Conservation (phyloP, 306 rosid species). For the Medicago arabica region DNA sequence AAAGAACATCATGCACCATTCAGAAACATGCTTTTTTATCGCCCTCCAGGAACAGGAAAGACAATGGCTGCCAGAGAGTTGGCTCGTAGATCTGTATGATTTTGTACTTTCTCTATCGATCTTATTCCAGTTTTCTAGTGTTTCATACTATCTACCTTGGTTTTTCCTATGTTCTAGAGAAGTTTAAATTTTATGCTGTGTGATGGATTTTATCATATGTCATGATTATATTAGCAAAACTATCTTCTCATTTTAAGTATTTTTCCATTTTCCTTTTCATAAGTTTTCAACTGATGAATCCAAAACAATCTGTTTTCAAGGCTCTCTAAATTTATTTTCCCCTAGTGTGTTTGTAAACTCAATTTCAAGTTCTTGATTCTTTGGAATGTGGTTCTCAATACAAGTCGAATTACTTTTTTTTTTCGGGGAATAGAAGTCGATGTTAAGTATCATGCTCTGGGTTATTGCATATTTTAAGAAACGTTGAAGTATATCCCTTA, state of each 20-base stretch:
- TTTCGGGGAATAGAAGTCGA: background rate
- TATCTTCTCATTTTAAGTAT: background rate
- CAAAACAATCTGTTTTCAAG: background rate
- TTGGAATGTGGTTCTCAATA: background rate
- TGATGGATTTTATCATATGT: background rate
- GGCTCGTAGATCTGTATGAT: slow-evolving; percentile 90
- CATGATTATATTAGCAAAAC: slow-evolving; percentile 1
- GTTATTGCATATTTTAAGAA: slow-evolving; percentile 36
- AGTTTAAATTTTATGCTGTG: slow-evolving; percentile 21
- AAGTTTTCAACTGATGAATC: slow-evolving; percentile 12
- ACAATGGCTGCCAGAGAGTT: slow-evolving; percentile 99
- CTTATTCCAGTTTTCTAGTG: slow-evolving; percentile 30
- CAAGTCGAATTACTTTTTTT: too few species aligned
- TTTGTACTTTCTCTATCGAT: slow-evolving; percentile 25
- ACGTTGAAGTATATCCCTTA: background rate
- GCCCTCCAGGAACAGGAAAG: slow-evolving; percentile 99
- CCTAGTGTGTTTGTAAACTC: background rate
- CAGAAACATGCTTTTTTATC: slow-evolving; percentile 96
- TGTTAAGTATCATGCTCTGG: slow-evolving; percentile 9
- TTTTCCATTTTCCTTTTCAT: slow-evolving; percentile 10
- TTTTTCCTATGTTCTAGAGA: slow-evolving; percentile 7
- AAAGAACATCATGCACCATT: slow-evolving; percentile 97
- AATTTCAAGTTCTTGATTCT: slow-evolving; percentile 17
- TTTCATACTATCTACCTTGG: background rate
- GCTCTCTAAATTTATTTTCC: background rate